These are phyloP conservation scores for Nemania sp. DNA, from an alignment of 2,329 filamentous ascomycete genomes.

Conservation along the genomic window DNA sequence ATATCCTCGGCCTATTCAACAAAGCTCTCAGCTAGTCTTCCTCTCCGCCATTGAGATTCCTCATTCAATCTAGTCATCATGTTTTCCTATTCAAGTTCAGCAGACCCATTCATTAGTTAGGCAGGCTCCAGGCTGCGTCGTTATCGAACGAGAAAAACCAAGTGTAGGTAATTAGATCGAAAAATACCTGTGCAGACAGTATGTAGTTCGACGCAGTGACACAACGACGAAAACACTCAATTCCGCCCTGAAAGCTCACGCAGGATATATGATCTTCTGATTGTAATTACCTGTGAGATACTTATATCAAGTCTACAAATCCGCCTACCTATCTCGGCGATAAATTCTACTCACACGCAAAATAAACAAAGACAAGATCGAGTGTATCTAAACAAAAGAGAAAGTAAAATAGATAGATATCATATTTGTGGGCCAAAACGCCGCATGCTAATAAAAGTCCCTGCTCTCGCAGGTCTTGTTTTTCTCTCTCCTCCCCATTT, in stretches of 20 bases:
- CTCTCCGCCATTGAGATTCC: neutral
- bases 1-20: neutral
- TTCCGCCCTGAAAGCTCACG: neutral
- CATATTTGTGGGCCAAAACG: conserved; percentile 26
- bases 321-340: neutral
- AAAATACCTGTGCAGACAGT: no score
- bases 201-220: no score
- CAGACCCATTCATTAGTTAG: no score
- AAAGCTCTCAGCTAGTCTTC: neutral
- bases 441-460: conserved; percentile 7
- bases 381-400: conserved; percentile 19
- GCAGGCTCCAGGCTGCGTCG: no score
- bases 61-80: no score
- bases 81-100: no score
- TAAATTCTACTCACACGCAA: neutral
- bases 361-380: neutral
- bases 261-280: neutral
- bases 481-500: conserved; percentile 10
- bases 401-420: conserved; percentile 19
- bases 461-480: neutral
- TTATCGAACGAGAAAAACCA: no score
- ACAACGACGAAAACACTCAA: no score
- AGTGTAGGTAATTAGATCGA: no score
- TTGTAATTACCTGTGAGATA: no score
- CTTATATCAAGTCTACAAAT: neutral